phyloP scores from a whole-genome alignment of 2,329 filamentous ascomycete genomes.

The Xylariaceae sp. region DNA sequence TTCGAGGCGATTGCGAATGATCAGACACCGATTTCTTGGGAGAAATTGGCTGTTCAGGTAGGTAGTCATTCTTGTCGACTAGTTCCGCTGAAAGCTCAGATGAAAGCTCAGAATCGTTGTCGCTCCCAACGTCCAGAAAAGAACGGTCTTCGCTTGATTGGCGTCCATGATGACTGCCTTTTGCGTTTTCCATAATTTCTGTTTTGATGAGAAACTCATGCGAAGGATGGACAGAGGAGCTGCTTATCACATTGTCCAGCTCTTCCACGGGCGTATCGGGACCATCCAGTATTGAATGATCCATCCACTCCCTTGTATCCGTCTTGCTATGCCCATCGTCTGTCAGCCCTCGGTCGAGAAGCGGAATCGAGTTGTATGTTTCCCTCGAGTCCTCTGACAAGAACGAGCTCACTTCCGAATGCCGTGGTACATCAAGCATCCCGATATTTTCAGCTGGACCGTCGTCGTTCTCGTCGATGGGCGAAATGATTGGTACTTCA shows the following conservation, averaged over 20 bases:
- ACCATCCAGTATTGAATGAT: slow-evolving; percentile 50
- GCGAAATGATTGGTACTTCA: slow-evolving; percentile 28
- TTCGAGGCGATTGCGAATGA: slow-evolving; percentile 11
- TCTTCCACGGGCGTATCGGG: slow-evolving; percentile 33
- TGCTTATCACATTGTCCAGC: slow-evolving; percentile 25
- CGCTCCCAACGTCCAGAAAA: slow-evolving; percentile 35
- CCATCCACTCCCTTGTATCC: slow-evolving; percentile 45
- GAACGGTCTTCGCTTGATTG: slow-evolving; percentile 18
- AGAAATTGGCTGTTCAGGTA: slow-evolving; percentile 22
- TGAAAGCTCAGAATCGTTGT: slow-evolving; percentile 54
- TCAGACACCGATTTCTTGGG: slow-evolving; percentile 11
- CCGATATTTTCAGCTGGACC: slow-evolving; percentile 12
- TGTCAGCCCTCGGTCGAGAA: slow-evolving; percentile 64
- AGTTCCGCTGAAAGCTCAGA: slow-evolving; percentile 57
- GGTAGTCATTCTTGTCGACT: slow-evolving; percentile 30
- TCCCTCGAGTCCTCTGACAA: slow-evolving; percentile 61
- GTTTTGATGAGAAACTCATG: slow-evolving; percentile 53
- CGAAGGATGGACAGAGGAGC: slow-evolving; percentile 36
- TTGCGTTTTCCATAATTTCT: slow-evolving; percentile 44
- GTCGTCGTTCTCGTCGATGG: slow-evolving; percentile 18
- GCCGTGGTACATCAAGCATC: slow-evolving; percentile 20
- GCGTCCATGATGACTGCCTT: slow-evolving; percentile 26
- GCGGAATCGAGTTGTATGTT: slow-evolving; percentile 72
- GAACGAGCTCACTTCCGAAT: slow-evolving; percentile 41
- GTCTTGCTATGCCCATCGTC: slow-evolving; percentile 44